Evolutionary conservation across 108 stramenopile species (phyloP).

Genomic region (Stephanodiscus minutulus): DNA sequence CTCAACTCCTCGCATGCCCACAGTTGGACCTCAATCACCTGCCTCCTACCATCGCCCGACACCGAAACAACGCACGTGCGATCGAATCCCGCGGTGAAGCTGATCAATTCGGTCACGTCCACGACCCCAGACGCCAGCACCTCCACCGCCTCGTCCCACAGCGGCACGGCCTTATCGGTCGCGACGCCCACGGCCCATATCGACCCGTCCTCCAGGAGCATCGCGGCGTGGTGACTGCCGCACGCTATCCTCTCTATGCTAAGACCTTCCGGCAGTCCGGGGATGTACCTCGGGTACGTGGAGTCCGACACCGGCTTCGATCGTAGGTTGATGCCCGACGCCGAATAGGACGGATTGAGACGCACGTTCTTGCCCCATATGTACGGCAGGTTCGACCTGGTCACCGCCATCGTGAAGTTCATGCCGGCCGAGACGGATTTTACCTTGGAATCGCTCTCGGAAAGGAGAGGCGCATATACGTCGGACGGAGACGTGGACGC

Average conservation of each 20-base stretch:
- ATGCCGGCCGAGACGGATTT: constrained; percentile 65
- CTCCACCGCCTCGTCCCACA: constrained; percentile 71
- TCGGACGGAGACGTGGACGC: constrained; percentile 14
- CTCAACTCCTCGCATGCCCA: constrained; percentile 77
- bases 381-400: constrained; percentile 69
- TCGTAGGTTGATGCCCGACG: constrained; percentile 17
- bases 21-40: constrained; percentile 75
- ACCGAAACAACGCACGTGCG: constrained; percentile 75
- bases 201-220: constrained; percentile 82
- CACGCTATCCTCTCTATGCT: constrained; percentile 65
- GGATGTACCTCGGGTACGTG: constrained; percentile 53
- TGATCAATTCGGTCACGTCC: constrained; percentile 54
- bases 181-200: constrained; percentile 83
- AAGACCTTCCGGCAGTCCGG: constrained; percentile 61
- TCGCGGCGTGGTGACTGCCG: constrained; percentile 84
- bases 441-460: constrained; percentile 35
- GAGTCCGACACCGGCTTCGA: constrained; percentile 55
- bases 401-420: constrained; percentile 71
- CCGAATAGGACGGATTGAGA: constrained; percentile 30
- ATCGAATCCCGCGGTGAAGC: constrained; percentile 82
- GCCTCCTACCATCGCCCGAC: constrained; percentile 29
- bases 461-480: constrained; percentile 40
- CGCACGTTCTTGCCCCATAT: constrained; percentile 85
- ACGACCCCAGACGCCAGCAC: constrained; percentile 66
- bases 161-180: constrained; percentile 65